Percentiles rank a stretch among this genome's conserved stretches.
These are phyloP conservation scores for Cladobotryum protrusum DNA, from an alignment of 2,329 filamentous ascomycete species.

Conservation along the genomic window DNA sequence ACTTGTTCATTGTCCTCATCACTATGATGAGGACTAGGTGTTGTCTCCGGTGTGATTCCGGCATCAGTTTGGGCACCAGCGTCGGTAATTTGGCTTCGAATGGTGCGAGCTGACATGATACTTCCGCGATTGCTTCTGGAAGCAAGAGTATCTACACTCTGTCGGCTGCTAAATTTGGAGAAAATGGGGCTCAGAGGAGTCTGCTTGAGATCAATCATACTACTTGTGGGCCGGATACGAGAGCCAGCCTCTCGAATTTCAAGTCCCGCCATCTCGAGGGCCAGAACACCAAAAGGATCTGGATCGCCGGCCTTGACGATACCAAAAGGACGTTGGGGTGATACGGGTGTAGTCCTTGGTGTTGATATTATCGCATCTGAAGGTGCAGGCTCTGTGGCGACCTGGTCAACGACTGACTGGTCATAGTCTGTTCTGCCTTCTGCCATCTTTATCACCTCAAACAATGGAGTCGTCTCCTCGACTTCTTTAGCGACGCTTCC, in stretches of 20 bases:
- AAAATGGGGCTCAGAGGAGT: conserved; percentile 68
- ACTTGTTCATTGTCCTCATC: conserved; percentile 42
- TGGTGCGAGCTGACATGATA: conserved; percentile 65
- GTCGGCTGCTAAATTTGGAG: conserved; percentile 47
- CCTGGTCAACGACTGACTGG: conserved; percentile 54
- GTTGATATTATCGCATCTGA: conserved; percentile 60
- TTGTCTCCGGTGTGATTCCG: conserved; percentile 47
- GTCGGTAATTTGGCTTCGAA: conserved; percentile 64
- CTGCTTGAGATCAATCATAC: conserved; percentile 76
- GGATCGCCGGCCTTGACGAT: conserved; percentile 75
- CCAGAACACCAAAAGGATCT: conserved; percentile 85
- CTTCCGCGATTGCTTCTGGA: conserved; percentile 63
- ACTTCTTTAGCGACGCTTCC: conserved; percentile 49
- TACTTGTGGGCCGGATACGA: conserved; percentile 61
- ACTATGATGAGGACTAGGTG: conserved; percentile 48
- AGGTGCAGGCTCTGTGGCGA: conserved; percentile 63
- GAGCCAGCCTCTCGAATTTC: conserved; percentile 87
- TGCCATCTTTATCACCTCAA: conserved; percentile 80
- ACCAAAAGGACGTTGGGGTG: conserved; percentile 57
- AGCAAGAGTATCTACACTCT: conserved; percentile 61
- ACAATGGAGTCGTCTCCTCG: conserved; percentile 54
- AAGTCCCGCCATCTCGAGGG: conserved; percentile 82
- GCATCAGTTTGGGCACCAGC: conserved; percentile 58
- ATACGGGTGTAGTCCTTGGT: conserved; percentile 30
- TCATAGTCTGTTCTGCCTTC: conserved; percentile 78